These are phyloP conservation scores for Coelastrella sp. DNA, from an alignment of 139 green algal species.

Conservation along the genomic window DNA sequence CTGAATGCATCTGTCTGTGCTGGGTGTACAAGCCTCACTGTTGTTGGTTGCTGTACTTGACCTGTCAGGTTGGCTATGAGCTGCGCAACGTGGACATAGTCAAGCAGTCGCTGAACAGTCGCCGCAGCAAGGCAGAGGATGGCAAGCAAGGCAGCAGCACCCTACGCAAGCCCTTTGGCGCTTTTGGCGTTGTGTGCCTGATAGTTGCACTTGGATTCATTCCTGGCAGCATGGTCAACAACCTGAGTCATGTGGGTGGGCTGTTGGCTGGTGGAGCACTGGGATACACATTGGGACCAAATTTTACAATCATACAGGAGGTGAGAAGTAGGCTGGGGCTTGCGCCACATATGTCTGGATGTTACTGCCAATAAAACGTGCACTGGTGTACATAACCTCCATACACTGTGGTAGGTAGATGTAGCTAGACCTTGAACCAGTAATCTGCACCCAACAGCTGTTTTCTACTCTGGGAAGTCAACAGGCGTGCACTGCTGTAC, in stretches of 20 bases:
- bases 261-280: constrained; percentile 15
- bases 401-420: background rate
- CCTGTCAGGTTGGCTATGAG: constrained; percentile 25
- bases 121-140: constrained; percentile 36
- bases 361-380: background rate
- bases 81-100: constrained; percentile 18
- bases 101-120: background rate
- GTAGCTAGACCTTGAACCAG: background rate
- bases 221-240: constrained; percentile 19
- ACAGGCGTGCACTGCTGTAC: background rate
- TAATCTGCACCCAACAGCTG: background rate
- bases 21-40: background rate
- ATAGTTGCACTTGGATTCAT: constrained; percentile 16
- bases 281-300: constrained; percentile 27
- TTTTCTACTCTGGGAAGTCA: background rate
- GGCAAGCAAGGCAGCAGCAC: constrained; percentile 37
- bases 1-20: no score
- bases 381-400: background rate
- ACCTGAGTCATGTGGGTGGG: constrained; percentile 9
- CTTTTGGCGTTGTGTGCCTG: constrained; percentile 10
- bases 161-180: constrained; percentile 20
- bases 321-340: background rate
- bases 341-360: background rate
- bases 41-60: background rate
- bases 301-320: constrained; percentile 20